phyloP scores from a whole-genome alignment of 1,139 yeast genomes.

The Blastobotrys indianensis region DNA sequence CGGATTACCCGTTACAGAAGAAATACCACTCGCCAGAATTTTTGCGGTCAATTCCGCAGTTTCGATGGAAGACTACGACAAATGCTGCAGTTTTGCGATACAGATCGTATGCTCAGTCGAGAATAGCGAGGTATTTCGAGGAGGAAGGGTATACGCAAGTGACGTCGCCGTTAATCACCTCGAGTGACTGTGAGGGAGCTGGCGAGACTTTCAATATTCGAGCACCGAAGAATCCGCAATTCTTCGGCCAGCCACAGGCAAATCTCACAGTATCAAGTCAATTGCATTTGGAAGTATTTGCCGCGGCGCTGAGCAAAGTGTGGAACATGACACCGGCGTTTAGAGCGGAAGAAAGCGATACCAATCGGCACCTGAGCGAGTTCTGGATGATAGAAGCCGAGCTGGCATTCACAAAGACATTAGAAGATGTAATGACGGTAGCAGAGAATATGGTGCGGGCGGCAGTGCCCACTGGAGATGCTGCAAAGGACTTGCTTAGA shows the following conservation, averaged over 20 bases:
- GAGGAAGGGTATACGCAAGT: slow-evolving; percentile 58
- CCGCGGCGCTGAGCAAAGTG: slow-evolving; percentile 69
- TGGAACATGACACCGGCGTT: slow-evolving; percentile 93
- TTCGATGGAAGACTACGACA: slow-evolving; percentile 68
- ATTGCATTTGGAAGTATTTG: slow-evolving; percentile 76
- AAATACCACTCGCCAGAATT: slow-evolving; percentile 62
- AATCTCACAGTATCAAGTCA: slow-evolving; percentile 89
- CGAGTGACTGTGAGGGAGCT: slow-evolving; percentile 96
- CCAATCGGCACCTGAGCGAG: slow-evolving; percentile 86
- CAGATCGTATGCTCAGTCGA: slow-evolving; percentile 59
- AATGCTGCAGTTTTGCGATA: slow-evolving; percentile 63
- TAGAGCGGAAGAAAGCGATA: slow-evolving; percentile 87
- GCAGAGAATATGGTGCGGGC: slow-evolving; percentile 64
- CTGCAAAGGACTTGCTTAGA: slow-evolving; percentile 38
- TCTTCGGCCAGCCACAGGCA: slow-evolving; percentile 57
- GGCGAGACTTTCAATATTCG: slow-evolving; percentile 75
- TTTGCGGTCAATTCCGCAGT: slow-evolving; percentile 64
- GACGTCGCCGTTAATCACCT: slow-evolving; percentile 77
- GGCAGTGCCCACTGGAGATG: slow-evolving; percentile 37
- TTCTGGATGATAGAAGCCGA: slow-evolving; percentile 99
- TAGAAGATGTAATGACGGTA: slow-evolving; percentile 56
- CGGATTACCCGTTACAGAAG: slow-evolving; percentile 76
- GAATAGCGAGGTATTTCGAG: slow-evolving; percentile 51
- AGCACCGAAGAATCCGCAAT: slow-evolving; percentile 32
- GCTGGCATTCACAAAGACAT: slow-evolving; percentile 55